Evolutionary conservation across 805 yeast genomes (phyloP), one percentile per base, ranked within the genome.

Genomic region (Zygosaccharomyces bisporus): DNA sequence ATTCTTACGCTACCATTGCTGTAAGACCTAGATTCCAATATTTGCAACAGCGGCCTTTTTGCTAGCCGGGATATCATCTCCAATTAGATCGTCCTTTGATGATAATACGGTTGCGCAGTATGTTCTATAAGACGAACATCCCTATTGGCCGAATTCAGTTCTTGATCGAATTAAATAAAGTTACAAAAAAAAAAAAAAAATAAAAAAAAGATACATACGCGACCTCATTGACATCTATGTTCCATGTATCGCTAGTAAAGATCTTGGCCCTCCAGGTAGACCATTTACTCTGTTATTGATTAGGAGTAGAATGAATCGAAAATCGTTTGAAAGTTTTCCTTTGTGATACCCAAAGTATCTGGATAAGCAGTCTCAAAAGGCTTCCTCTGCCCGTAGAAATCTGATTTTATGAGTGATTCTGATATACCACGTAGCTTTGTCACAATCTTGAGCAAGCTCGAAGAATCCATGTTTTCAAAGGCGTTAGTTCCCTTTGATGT

Each of bases 401-500:
- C 64, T 20, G 56, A 41, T 41, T 56, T 60, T 13, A 61, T 61
- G 20, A 61, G 44, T 6, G 66, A 61, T 38, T 60, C 64, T 25
- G 66, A 61, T 8, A 61, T 58, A 8, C 36, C 54, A n/a, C 50
- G 52, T 17, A 61, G 41, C 34, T 56, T 60, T 3, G 41, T 41
- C 12, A 51, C 51, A 10, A 46, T 46, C 37, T 55, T 55, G 6
- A 44, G 25, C 10, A 58, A 36, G 9, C 29, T 41, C 3, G 47
- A 30, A 4, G 46, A 36, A 25, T 50, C 51, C 9, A 58, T 44
- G n/a, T 39, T 42, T 33, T 50, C 52, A 36, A 59, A 61, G 5
- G 50, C 49, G 34, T 55, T 56, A 6, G 38, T 35, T 13, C 40
- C 24, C 32, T 44, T 35, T 9, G 30, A 13, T 10, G 41, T 9